Base-by-base conservation (phyloP, 169 alveolate species). In the Plasmodium coatneyi region DNA sequence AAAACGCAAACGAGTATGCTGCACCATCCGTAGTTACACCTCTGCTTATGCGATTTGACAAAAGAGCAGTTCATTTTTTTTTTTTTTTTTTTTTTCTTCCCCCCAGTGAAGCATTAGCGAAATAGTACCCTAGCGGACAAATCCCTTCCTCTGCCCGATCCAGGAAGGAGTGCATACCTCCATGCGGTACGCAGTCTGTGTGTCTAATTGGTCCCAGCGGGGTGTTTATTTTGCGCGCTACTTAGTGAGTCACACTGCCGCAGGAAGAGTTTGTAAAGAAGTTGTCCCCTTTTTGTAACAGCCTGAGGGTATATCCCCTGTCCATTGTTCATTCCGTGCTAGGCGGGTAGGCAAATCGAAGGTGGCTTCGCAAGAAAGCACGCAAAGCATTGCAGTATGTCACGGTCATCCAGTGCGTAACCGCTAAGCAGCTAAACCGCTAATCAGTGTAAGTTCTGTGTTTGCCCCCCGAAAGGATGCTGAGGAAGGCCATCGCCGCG, bases 401-500 rank as follows among this genome's bases (percentile, higher is more conserved):
- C 9, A 5, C 43, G 9, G 3, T 36, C 43, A 5, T 36, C 43
- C 43, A 36, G 1, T 6, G 49, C 2, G 49, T 41, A 7, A 41
- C 12, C 49, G 49, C 49, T 36, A 1, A 36, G 7, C n/a, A n/a
- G 41, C 14, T 6, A 41, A 46, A 46, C 56, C 16, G 56, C 56
- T 46, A 1, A 46, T 2, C 56, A 2, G 5, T 46, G 10, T 19
- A 5, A 72, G 16, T 7, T 3, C 39, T 3, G 39, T 32, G 3
- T 32, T 32, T 32, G 39, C 34, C 56, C 16, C 60, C 1, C 25
- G 71, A 0, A n/a, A 71, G 28, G 39, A 84, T 84, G 92, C 80
- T 84, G 71, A 84, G 36, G 30, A 84, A 84, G 60, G 78, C 43
- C 0, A 30, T 74, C 12, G 49, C 39, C 34, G 83, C 84, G 34